phyloP scores from a whole-genome alignment of 768 basidiomycete species.

The Boletus rufocinnamomeus region DNA sequence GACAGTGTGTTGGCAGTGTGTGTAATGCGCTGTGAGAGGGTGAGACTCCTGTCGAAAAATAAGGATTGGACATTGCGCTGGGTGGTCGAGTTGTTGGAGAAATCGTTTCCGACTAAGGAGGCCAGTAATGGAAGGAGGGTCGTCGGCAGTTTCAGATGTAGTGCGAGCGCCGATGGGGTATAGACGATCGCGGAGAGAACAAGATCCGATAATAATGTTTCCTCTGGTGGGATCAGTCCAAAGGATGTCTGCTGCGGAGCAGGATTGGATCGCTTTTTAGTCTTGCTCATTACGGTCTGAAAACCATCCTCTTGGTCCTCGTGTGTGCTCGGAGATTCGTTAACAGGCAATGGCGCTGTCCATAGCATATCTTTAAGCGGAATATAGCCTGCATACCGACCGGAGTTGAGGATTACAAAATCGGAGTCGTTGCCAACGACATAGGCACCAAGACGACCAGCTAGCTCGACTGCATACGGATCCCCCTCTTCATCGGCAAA shows the following conservation, averaged over 20 bases:
- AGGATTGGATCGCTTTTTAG: slow-evolving; percentile 47
- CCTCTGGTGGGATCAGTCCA: slow-evolving; percentile 58
- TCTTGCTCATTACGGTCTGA: slow-evolving; percentile 56
- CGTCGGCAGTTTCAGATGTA: slow-evolving; percentile 64
- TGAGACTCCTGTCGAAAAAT: slow-evolving; percentile 67
- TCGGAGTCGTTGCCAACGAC: slow-evolving; percentile 83
- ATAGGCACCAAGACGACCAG: slow-evolving; percentile 69
- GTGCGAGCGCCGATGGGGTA: slow-evolving; percentile 59
- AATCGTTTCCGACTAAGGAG: slow-evolving; percentile 82
- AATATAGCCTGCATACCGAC: slow-evolving; percentile 77
- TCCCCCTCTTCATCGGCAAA: slow-evolving; percentile 84
- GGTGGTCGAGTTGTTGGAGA: slow-evolving; percentile 52
- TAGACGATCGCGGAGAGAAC: slow-evolving; percentile 60
- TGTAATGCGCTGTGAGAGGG: slow-evolving; percentile 63
- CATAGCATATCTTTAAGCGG: slow-evolving; percentile 78
- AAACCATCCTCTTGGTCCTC: slow-evolving; percentile 55
- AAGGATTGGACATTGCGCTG: slow-evolving; percentile 55
- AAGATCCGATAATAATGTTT: slow-evolving; percentile 36
- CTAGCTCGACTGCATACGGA: slow-evolving; percentile 82
- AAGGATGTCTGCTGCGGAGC: slow-evolving; percentile 16
- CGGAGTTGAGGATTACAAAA: slow-evolving; percentile 74
- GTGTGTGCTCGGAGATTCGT: slow-evolving; percentile 21
- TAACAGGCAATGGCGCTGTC: slow-evolving; percentile 37
- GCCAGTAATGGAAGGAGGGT: slow-evolving; percentile 76
- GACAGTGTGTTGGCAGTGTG: slow-evolving; percentile 61